Conservation (phyloP, 257 asterid genomes). For the Echium plantagineum region DNA sequence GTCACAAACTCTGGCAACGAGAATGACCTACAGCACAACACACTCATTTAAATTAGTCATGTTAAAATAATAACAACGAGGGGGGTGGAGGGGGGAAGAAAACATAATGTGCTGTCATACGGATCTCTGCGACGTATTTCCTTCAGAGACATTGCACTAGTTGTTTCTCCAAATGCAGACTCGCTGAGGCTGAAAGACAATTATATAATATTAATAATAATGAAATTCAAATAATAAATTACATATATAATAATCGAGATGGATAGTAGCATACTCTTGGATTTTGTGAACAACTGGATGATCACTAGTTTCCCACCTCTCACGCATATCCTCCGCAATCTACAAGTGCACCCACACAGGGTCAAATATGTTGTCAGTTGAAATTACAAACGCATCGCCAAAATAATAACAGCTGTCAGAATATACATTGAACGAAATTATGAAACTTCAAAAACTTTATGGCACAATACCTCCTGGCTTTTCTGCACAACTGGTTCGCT, state of each 20-base stretch:
- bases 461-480: conserved; percentile 74
- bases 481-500: conserved; percentile 75
- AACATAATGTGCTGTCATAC: conserved; percentile 27
- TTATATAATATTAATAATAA: conserved; percentile 9
- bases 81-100: neutral
- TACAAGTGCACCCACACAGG: conserved; percentile 16
- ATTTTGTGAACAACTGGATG: conserved; percentile 56
- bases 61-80: neutral
- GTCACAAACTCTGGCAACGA: conserved; percentile 92
- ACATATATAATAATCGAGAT: neutral
- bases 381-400: no score
- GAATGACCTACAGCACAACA: conserved; percentile 45
- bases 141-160: conserved; percentile 83
- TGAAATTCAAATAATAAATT: neutral
- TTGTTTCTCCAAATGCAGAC: conserved; percentile 91
- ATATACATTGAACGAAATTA: neutral
- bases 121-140: conserved; percentile 93
- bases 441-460: neutral
- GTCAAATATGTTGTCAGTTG: no score
- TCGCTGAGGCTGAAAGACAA: conserved; percentile 63
- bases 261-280: conserved; percentile 52
- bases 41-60: neutral
- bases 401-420: no score
- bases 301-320: conserved; percentile 96
- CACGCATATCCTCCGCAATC: conserved; percentile 90